A percentile compares a stretch with the other conserved stretches of the same genome.
phyloP scores from a whole-genome alignment of 164 flowering plant species.

The Umbellularia californica region DNA sequence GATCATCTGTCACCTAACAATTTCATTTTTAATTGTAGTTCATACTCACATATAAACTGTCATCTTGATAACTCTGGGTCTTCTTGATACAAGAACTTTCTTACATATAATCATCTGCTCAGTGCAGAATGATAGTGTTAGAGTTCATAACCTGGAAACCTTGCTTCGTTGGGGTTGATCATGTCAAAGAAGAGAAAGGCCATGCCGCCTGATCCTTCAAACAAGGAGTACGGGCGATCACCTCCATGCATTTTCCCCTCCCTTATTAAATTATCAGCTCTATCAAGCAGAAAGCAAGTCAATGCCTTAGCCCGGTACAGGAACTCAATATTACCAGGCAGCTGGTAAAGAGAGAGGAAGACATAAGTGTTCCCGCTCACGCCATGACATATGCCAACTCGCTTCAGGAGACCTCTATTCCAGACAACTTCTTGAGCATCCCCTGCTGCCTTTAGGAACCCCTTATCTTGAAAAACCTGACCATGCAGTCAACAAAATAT shows the following conservation, averaged over 20 bases:
- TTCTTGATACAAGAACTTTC: too few species aligned
- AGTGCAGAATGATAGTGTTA: conserved; percentile 11
- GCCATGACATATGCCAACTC: conserved; percentile 87
- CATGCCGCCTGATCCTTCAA: conserved; percentile 83
- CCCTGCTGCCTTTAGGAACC: conserved; percentile 50
- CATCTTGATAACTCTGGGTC: too few species aligned
- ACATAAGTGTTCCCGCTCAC: conserved; percentile 80
- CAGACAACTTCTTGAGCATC: conserved; percentile 82
- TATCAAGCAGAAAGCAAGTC: conserved; percentile 65
- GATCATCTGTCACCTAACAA: too few species aligned
- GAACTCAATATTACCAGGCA: conserved; percentile 47
- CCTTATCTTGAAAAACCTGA: conserved; percentile 53
- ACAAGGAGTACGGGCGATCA: conserved; percentile 65
- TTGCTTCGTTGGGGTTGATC: conserved; percentile 46
- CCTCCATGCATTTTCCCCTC: conserved; percentile 73
- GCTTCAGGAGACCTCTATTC: conserved; percentile 67
- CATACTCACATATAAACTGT: too few species aligned
- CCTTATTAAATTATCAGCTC: conserved; percentile 47
- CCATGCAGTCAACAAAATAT: too few species aligned
- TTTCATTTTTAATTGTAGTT: too few species aligned
- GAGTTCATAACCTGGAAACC: conserved; percentile 76
- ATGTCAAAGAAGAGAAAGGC: conserved; percentile 71
- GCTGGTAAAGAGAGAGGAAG: conserved; percentile 63
- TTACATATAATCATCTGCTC: too few species aligned
- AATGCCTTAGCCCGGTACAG: conserved; percentile 75